These are phyloP conservation scores for Vigna unguiculata DNA, from an alignment of 306 rosid species.

Conservation along the genomic window DNA sequence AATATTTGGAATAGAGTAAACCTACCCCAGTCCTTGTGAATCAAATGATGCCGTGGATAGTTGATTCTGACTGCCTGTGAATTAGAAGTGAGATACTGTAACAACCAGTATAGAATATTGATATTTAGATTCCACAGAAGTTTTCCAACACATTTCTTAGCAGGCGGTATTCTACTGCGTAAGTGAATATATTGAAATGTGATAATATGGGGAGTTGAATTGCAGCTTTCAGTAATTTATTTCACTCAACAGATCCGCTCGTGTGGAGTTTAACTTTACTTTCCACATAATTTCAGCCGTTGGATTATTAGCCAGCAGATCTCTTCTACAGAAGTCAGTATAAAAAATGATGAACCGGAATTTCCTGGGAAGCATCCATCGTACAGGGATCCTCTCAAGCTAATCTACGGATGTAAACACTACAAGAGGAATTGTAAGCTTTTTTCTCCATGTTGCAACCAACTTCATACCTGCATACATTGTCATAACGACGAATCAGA, in stretches of 20 bases:
- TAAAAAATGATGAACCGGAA: conserved; percentile 58
- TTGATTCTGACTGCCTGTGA: conserved; percentile 20
- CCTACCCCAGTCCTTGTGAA: conserved; percentile 13
- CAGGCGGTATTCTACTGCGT: neutral
- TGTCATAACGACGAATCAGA: conserved; percentile 87
- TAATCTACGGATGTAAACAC: conserved; percentile 83
- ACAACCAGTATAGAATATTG: conserved; percentile 16
- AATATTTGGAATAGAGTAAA: conserved; percentile 29
- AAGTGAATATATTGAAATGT: conserved; percentile 24
- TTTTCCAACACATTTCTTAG: conserved; percentile 2
- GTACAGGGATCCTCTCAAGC: conserved; percentile 67
- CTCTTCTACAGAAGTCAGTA: conserved; percentile 53
- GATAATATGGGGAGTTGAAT: conserved; percentile 15
- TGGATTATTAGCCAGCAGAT: conserved; percentile 73
- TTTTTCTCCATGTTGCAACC: conserved; percentile 85
- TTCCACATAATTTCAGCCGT: conserved; percentile 69
- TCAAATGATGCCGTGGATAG: conserved; percentile 30
- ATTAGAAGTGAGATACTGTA: conserved; percentile 33
- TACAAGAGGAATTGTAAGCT: conserved; percentile 94
- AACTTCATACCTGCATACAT: conserved; percentile 77
- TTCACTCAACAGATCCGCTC: conserved; percentile 26
- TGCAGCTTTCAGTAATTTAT: conserved; percentile 28
- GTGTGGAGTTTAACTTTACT: conserved; percentile 42
- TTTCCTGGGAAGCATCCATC: conserved; percentile 79
- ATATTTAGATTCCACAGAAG: conserved; percentile 36